Evolutionary conservation across 2,329 filamentous ascomycete species (phyloP).

Genomic region (Alternaria sp.): DNA sequence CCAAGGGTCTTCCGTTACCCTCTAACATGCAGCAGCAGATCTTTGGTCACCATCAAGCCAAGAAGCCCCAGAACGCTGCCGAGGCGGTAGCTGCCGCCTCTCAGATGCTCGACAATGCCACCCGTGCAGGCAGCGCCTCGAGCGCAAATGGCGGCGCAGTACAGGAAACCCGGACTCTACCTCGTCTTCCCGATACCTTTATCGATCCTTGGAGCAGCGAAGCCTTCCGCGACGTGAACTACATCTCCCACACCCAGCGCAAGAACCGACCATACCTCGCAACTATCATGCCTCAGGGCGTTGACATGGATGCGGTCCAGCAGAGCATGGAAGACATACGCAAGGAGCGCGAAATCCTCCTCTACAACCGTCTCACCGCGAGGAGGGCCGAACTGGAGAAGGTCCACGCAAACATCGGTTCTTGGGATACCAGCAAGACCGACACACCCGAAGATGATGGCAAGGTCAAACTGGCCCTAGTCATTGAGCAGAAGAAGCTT

Average conservation of each 20-base stretch:
- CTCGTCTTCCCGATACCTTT: constrained; percentile 62
- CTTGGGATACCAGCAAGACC: constrained; percentile 78
- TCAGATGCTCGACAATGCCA: constrained; percentile 61
- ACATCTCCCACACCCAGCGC: constrained; percentile 77
- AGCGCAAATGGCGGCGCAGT: constrained; percentile 50
- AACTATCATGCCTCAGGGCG: constrained; percentile 84
- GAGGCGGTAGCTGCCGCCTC: constrained; percentile 52
- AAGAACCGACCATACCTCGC: constrained; percentile 81
- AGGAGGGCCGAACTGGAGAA: constrained; percentile 84
- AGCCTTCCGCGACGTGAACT: constrained; percentile 69
- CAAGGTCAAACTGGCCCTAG: constrained; percentile 78
- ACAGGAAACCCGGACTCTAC: constrained; percentile 33
- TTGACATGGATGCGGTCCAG: constrained; percentile 74
- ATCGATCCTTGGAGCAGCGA: constrained; percentile 44
- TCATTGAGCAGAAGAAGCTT: constrained; percentile 95
- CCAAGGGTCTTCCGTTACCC: constrained; percentile 85
- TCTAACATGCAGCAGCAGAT: constrained; percentile 80
- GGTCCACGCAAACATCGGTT: constrained; percentile 82
- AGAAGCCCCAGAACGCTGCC: constrained; percentile 52
- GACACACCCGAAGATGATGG: constrained; percentile 77
- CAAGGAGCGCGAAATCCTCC: constrained; percentile 83
- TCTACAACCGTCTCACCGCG: constrained; percentile 88
- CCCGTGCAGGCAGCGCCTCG: constrained; percentile 46
- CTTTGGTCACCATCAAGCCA: constrained; percentile 72
- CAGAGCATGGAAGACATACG: constrained; percentile 62